A percentile compares a stretch with the other conserved stretches of the same genome.
Conservation (phyloP, 306 rosid species). For the Castanea sativa region DNA sequence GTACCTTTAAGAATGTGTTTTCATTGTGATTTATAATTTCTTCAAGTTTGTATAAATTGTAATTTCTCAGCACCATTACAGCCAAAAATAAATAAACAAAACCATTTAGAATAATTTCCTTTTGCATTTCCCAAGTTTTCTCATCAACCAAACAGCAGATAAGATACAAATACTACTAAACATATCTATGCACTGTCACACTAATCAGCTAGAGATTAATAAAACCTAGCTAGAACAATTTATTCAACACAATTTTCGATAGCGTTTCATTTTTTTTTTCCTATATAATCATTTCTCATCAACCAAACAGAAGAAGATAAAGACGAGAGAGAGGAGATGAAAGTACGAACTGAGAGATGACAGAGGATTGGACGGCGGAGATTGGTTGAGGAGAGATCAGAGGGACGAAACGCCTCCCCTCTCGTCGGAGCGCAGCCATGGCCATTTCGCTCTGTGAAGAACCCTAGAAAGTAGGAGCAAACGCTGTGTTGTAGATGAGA, state of each 20-base stretch:
- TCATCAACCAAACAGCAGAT: background rate
- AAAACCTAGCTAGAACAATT: no score
- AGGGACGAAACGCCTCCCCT: conserved; percentile 78
- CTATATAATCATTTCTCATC: background rate
- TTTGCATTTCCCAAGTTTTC: background rate
- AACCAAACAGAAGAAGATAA: conserved; percentile 8
- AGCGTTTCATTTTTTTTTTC: no score
- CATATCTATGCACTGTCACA: background rate
- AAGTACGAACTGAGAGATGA: conserved; percentile 37
- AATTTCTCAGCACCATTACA: background rate
- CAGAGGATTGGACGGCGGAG: conserved; percentile 44
- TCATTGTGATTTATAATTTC: background rate
- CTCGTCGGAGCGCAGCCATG: conserved; percentile 89
- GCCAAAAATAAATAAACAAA: background rate
- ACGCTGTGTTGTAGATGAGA: no score
- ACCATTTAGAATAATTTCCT: background rate
- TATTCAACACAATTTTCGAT: no score
- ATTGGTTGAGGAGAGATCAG: conserved; percentile 57
- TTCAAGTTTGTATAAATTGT: background rate
- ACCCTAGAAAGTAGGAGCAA: conserved; percentile 34
- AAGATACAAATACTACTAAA: background rate
- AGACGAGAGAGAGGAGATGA: background rate
- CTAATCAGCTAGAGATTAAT: background rate
- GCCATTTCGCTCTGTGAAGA: conserved; percentile 33
- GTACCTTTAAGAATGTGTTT: background rate